phyloP scores from a whole-genome alignment of 2,329 filamentous ascomycete species.

The Trichoderma sp. region DNA sequence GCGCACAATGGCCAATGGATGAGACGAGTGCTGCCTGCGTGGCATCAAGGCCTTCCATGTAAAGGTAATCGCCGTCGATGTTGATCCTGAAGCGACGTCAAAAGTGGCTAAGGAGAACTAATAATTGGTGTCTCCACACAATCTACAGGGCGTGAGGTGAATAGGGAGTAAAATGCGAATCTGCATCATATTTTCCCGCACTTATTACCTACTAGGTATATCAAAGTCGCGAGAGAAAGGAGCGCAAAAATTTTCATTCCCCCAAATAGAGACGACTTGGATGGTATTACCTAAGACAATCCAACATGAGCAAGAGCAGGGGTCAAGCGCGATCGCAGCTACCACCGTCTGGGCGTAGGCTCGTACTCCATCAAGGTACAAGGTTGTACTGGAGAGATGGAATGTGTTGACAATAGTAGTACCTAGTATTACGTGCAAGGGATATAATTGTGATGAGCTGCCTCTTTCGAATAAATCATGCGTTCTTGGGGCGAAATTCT shows the following conservation, averaged over 20 bases:
- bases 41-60: not conserved
- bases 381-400: not conserved
- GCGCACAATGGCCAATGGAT: not conserved
- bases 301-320: not conserved
- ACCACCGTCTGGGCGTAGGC: not conserved
- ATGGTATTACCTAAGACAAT: conserved; percentile 14
- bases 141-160: not conserved
- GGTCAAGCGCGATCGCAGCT: not conserved
- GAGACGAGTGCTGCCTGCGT: not conserved
- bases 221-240: not conserved
- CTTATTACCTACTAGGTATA: not conserved
- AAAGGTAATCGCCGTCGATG: conserved; percentile 9
- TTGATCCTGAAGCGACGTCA: not conserved
- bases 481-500: not conserved
- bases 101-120: not conserved
- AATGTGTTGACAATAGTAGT: not conserved
- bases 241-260: not conserved
- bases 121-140: conserved; percentile 6
- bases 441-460: not conserved
- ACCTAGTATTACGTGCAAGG: too few relatives aligned
- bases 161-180: not conserved
- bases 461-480: not conserved
- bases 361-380: not conserved
- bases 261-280: not conserved
- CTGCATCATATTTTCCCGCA: conserved; percentile 9